Evolutionary conservation across 2,329 filamentous ascomycete species (phyloP), one percentile per base, ranked within the genome.

Genomic region (Colletotrichum sp.): DNA sequence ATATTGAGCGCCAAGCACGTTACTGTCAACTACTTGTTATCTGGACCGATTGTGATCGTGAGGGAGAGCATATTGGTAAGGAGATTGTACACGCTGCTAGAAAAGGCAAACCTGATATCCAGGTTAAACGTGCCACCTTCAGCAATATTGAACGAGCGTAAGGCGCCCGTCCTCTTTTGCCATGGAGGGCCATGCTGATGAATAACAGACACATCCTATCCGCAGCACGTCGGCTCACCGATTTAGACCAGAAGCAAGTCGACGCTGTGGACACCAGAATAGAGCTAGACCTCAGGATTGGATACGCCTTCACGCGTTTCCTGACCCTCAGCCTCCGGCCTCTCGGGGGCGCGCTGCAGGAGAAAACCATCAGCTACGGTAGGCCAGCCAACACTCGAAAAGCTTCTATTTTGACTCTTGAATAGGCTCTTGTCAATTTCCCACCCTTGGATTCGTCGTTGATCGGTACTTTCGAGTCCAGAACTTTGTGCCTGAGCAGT

Each of bases 31-130:
- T 93, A 15, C 88, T 99, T 36, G 96, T 98, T 84, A 98, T 99
- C 80, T 99, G 97, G 97, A 99, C 97, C 1, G 97, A 99, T 89
- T 99, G 97, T 85, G 97, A 99, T 88, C 93, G 96, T 71, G 97
- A 99, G 88, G 97, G 97, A 43, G 97, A 99, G 84, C 94, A 99
- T 82, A 99, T 99, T 79, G 97, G 97, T 8, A 90, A 94, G 52
- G 96, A 99, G 83, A 96, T 99, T 76, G 93, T 95, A 60, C 91
- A 94, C 68, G 93, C 96, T 74, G 97, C 97, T 7, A 87, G 89
- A 63, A 92, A 92, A 80, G 93, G 91, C 12, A 99, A 98, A 78
- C 85, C 89, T 12, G 87, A 88, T 2, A 92, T 99, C 57, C 90
- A 95, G 77, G 91, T 98, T 73, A 97, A 95, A 82, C 91, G 97